Base-by-base conservation (phyloP, 805 yeast genomes). In the Metschnikowia similis region DNA sequence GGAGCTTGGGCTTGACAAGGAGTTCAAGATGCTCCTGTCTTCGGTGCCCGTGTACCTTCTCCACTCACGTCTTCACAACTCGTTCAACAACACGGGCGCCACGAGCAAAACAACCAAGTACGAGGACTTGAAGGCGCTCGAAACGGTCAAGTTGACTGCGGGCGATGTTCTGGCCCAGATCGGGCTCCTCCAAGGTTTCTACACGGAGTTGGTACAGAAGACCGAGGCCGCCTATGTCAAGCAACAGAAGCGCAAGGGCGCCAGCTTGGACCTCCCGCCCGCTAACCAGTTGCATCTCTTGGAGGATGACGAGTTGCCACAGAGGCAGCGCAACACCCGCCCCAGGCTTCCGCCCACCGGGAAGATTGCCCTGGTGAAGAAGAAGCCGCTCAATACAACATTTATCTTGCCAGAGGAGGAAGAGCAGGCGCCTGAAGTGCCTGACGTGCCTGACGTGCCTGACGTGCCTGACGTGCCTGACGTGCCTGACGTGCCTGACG, bases 271-370 rank as follows among this genome's bases (percentile, higher is more conserved):
- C 9, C 70, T 77, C n/a, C 74, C 82, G n/a, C 66, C 70, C 8
- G 57, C 61, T 14, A 53, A 57, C 26, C 54, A 60, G 3, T 64
- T 87, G 10, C 40, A 48, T 2, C 61, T 74, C 45, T 67, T 86
- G 45, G 97, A 90, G 62, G 97, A 91, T 60, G 96, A 88, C 14
- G 91, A 87, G 49, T 74, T 89, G 57, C 90, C 96, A 0, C 82
- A 84, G 49, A 89, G 88, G 60, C 87, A 83, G 57, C 76, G 91
- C 49, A 83, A 84, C 53, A 76, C 77, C 29, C 76, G 91, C 56
- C 85, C 96, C 1, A 84, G 90, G 60, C 71, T 94, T 45, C 96
- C 97, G 10, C 96, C 97, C 6, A 87, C 89, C 30, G 97, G 97
- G 35, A 89, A 86, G 66, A 87, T 91, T 35, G 68, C 86, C 4